Base-by-base conservation (phyloP, 2,329 filamentous ascomycete species). In the Beauveria medogensis region DNA sequence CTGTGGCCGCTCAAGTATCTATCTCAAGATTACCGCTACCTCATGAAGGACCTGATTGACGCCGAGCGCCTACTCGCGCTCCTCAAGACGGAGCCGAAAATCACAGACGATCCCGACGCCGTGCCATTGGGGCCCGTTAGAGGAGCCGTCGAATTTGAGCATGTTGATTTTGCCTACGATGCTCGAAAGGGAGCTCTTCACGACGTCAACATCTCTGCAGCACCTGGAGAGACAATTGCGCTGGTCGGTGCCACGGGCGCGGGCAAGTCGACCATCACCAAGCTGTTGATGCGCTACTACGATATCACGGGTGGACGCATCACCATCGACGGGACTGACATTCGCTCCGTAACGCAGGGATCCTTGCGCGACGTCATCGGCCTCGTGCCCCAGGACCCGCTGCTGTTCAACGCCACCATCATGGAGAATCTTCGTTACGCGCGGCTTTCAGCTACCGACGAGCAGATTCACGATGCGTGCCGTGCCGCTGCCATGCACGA, bases 341-440 rank as follows among this genome's bases (percentile, higher is more conserved):
- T 81, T 16, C 71, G 71, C 47, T 74, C 78, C 41, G 64, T 78
- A 5, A 78, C 74, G 54, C 66, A 77, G 1, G 64, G 65, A 20
- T 77, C 75, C 55, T 67, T 78, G 3, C 73, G 76, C 30, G 67
- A 69, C 54, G 71, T 74, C 53, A 78, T 79, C 47, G 77, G 76
- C 3, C 76, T 79, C 4, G 77, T 79, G 14, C 77, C 77, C 0
- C 77, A 79, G 52, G 72, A 77, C 1, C 76, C 77, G 0, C 72
- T 77, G 28, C 69, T 79, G 5, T 83, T 83, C 68, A 82, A 83
- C 66, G 80, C 81, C 43, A 78, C 76, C 2, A 74, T 83, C 59
- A 81, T 82, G 72, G 82, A 81, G 69, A 83, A 83, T 62, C 72
- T 83, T 12, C 72, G 77, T 56, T 83, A 83, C 59, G 80, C 80